A percentile compares a stretch with the other conserved stretches of the same genome.
These are phyloP conservation scores for Debaryomyces subglobosus DNA, from an alignment of 1,139 yeast species.

Conservation along the genomic window DNA sequence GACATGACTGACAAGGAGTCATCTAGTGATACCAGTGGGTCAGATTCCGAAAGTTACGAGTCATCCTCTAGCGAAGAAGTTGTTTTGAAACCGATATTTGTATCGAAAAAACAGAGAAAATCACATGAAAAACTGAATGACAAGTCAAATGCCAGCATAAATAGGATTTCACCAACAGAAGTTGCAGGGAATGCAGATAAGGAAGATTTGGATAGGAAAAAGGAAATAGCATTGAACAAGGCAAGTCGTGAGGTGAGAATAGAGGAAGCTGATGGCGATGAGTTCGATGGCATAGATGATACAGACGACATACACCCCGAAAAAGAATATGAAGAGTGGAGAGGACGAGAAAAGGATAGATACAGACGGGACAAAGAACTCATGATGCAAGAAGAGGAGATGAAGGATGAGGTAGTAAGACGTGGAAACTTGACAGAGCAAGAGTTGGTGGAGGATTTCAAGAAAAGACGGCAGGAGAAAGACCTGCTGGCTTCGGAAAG, in stretches of 20 bases:
- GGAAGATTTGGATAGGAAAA: conserved; percentile 1
- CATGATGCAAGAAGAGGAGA: conserved; percentile 25
- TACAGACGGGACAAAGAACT: conserved; percentile 30
- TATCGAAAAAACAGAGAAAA: conserved; percentile 11
- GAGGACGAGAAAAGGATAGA: conserved; percentile 33
- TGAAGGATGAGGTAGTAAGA: conserved; percentile 24
- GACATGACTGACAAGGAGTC: conserved; percentile 7
- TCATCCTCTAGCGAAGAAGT: conserved; percentile 13
- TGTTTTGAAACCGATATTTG: conserved; percentile 19
- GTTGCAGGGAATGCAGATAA: neutral
- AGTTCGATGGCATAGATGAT: conserved; percentile 39
- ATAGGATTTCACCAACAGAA: conserved; percentile 6
- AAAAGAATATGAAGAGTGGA: conserved; percentile 41
- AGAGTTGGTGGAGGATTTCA: conserved; percentile 13
- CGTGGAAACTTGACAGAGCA: conserved; percentile 18
- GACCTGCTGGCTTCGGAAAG: neutral
- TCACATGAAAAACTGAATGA: neutral
- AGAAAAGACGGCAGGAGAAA: conserved; percentile 7
- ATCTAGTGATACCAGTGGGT: conserved; percentile 13
- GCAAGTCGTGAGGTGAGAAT: conserved; percentile 9
- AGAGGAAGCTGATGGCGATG: conserved; percentile 9
- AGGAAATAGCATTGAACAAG: conserved; percentile 12
- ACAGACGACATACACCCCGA: conserved; percentile 45
- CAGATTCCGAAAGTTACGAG: conserved; percentile 14
- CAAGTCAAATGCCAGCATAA: neutral